Evolutionary conservation across 1,284 basidiomycete species (phyloP).

Genomic region (Sanguinoderma infundibulare): DNA sequence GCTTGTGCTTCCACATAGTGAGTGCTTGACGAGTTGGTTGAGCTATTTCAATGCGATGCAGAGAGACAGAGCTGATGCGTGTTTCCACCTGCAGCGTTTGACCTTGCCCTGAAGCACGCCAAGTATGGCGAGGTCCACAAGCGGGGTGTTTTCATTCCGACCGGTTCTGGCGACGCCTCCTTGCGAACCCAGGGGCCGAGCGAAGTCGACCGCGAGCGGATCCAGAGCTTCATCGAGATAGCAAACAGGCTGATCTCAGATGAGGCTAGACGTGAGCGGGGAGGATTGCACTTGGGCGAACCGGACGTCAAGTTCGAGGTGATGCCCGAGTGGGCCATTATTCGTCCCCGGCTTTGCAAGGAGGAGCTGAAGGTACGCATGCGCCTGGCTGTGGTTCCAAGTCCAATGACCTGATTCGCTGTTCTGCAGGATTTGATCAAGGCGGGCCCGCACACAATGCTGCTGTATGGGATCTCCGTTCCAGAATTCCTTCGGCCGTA

Average conservation of each 20-base stretch:
- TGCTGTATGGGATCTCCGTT: background rate
- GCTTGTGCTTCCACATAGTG: background rate
- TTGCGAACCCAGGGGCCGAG: background rate
- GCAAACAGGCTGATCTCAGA: background rate
- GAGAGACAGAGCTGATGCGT: background rate
- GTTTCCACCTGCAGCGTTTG: background rate
- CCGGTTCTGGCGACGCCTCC: background rate
- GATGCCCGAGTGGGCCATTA: background rate
- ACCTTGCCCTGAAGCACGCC: background rate
- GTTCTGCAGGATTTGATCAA: background rate
- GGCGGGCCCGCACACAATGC: background rate
- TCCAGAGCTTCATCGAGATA: background rate
- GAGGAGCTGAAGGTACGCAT: background rate
- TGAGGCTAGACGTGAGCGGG: background rate
- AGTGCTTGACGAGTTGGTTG: background rate
- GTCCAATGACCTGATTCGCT: background rate
- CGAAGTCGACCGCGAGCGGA: background rate
- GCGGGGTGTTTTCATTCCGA: background rate
- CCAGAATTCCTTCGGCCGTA: background rate
- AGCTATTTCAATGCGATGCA: too few species aligned
- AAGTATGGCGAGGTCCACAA: background rate
- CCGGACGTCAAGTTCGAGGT: background rate
- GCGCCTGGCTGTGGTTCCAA: fast-evolving
- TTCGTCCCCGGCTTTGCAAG: background rate
- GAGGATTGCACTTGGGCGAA: background rate